Evolutionary conservation across 345 rosid species (phyloP), one percentile per base, ranked within the genome.

Genomic region (Orychophragmus violaceus): DNA sequence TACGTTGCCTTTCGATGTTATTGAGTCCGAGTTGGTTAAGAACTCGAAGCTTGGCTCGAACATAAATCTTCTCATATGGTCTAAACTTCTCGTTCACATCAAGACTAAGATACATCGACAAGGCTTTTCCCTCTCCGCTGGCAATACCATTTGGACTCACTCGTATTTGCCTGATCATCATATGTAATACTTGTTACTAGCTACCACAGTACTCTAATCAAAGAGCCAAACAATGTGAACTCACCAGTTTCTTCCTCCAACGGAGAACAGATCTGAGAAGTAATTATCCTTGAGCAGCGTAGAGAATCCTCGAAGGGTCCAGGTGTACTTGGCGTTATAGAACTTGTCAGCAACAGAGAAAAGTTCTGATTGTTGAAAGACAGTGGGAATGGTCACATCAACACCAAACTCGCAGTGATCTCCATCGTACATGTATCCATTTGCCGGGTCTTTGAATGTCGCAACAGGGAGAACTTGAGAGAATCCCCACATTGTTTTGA

Each of bases 211-310:
- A 44, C 41, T 16, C 25, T 16, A 6, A n/a, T n/a, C n/a, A n/a
- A n/a, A n/a, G n/a, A n/a, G n/a, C n/a, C n/a, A n/a, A 18, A 44
- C 6, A 6, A 39, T 14, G 42, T 42, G 25, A 8, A 45, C 68
- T 65, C 28, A 65, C 61, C 70, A 65, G 6, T 0, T 11, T 53
- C 70, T 37, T 55, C 61, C 61, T 53, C 60, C 70, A 3, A 51
- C 8, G 37, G 51, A 24, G 61, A 65, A 65, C 3, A 35, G 1
- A 24, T 51, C 50, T 11, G 70, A 51, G 12, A 0, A 14, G 37
- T 51, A 41, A 52, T 5, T 12, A 25, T 39, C 70, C n/a, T 19
- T 27, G 61, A 39, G 21, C 28, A 53, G 19, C 29, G 62, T 66
- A 7, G 70, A 66, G 41, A 52, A 54, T 8, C 21, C 24, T 0